Base-by-base conservation (phyloP, 371 early-diverging fungal species). In the Actinomucor elegans region DNA sequence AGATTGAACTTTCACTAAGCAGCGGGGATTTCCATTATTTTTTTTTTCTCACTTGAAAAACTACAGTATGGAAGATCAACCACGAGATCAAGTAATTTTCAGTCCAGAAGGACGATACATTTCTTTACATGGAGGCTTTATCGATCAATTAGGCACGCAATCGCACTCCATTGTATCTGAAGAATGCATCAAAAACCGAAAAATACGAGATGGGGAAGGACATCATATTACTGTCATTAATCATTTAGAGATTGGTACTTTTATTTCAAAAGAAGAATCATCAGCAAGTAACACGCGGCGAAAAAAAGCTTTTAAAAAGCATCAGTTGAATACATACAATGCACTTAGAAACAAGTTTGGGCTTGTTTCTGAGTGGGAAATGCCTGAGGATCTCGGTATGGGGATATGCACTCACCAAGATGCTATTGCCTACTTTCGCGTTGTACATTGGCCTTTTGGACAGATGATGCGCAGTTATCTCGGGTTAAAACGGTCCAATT, bases 391-490 rank as follows among this genome's bases (percentile, higher is more conserved):
- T 50, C 49, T 66, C 33, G 66, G 66, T 3, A 5, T 60, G 4
- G 66, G 66, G 0, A 20, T 7, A 3, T 40, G 32, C 21, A 10
- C 10, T 17, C 32, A 46, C 14, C 24, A 28, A 3, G 21, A 37
- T 4, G 57, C 48, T 15, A 17, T 41, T 12, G 42, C 43, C 10
- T 66, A 49, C n/a, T 66, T 38, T 27, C 43, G 54, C 14, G 57
- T 66, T 1, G 17, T 66, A 12, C 37, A 48, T 15, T 66, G 66
- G 66, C 66, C 66, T 1, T 31, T 53, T 27, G 66, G 66, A 35
- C 66, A 66, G 28, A 14, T 11, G 0, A 49, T 66, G 5, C 48
- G 66, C 20, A 10, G 5, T 2, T 21, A 14, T 6, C 18, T 60
- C 15, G 61, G 57, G 1, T 21, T 66, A 8, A 32, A 10, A 2